Evolutionary conservation across 2,329 filamentous ascomycete species (phyloP).

Genomic region (Colletotrichum destructivum): DNA sequence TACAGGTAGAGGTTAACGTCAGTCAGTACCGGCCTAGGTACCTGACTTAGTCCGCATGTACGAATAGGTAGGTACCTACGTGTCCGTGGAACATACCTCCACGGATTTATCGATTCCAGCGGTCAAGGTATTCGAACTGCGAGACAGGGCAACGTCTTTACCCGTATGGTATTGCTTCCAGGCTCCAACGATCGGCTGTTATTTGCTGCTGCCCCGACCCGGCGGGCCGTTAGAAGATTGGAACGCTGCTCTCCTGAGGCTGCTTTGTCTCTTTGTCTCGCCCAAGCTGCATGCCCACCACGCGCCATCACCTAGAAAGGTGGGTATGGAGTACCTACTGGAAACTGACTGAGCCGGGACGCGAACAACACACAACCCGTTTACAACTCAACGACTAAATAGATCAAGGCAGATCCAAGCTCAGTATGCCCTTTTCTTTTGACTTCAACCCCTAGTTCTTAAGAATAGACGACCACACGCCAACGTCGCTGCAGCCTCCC

Average conservation of each 20-base stretch:
- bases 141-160: not conserved
- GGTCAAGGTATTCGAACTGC: not conserved
- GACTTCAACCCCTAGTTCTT: constrained; percentile 22
- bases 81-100: not conserved
- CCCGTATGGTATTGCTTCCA: not conserved
- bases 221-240: constrained; percentile 8
- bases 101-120: not conserved
- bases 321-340: too few relatives aligned
- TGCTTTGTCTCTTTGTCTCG: constrained; percentile 11
- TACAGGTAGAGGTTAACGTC: too few relatives aligned
- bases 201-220: constrained; percentile 1
- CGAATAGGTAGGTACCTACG: not conserved
- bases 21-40: too few relatives aligned
- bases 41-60: too few relatives aligned
- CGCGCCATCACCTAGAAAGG: not conserved
- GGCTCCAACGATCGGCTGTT: not conserved
- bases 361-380: not conserved
- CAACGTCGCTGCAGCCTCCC: constrained; percentile 22
- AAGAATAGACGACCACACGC: constrained; percentile 25
- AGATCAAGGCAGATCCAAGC: constrained; percentile 1
- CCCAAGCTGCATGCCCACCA: not conserved
- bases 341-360: too few relatives aligned
- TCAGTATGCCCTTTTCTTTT: constrained; percentile 12
- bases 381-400: constrained; percentile 7
- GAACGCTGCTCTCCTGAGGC: not conserved